Percentiles rank a stretch among this genome's conserved stretches.
Evolutionary conservation across 2,329 filamentous ascomycete genomes (phyloP).

Genomic region (Pleomassaria siparia): DNA sequence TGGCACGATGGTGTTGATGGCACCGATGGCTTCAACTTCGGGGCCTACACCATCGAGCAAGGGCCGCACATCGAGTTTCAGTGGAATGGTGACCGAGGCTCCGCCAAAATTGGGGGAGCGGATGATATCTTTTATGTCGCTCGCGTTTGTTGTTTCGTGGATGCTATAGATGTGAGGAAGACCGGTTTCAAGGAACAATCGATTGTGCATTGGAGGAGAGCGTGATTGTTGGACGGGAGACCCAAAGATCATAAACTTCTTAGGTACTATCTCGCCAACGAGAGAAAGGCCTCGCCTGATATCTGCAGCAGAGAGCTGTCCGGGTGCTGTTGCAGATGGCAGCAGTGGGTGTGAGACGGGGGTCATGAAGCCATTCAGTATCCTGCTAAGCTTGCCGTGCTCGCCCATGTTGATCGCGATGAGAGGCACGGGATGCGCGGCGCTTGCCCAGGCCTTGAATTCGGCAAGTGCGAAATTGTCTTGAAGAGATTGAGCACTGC

Average conservation of each 20-base stretch:
- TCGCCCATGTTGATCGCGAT: slow-evolving; percentile 97
- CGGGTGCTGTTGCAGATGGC: slow-evolving; percentile 92
- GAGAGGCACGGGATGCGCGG: slow-evolving; percentile 75
- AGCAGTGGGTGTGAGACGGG: slow-evolving; percentile 87
- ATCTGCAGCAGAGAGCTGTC: slow-evolving; percentile 86
- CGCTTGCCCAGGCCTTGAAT: slow-evolving; percentile 77
- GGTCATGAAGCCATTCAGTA: slow-evolving; percentile 90
- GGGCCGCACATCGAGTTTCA: slow-evolving; percentile 86
- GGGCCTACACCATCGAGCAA: slow-evolving; percentile 78
- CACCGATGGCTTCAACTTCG: slow-evolving; percentile 80
- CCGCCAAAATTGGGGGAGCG: slow-evolving; percentile 78
- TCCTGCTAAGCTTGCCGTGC: slow-evolving; percentile 82
- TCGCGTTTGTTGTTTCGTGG: slow-evolving; percentile 70
- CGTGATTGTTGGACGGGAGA: slow-evolving; percentile 79
- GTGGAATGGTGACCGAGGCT: slow-evolving; percentile 90
- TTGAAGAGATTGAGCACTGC: slow-evolving; percentile 71
- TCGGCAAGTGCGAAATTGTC: slow-evolving; percentile 84
- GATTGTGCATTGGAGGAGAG: slow-evolving; percentile 88
- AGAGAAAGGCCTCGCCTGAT: slow-evolving; percentile 78
- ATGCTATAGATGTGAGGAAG: slow-evolving; percentile 81
- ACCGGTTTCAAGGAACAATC: slow-evolving; percentile 73
- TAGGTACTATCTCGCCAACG: slow-evolving; percentile 74
- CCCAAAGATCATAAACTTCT: slow-evolving; percentile 85
- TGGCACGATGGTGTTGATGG: slow-evolving; percentile 90
- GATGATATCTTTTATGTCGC: slow-evolving; percentile 64